phyloP scores from a whole-genome alignment of 768 basidiomycete species.

The Xanthoconium purpureum region DNA sequence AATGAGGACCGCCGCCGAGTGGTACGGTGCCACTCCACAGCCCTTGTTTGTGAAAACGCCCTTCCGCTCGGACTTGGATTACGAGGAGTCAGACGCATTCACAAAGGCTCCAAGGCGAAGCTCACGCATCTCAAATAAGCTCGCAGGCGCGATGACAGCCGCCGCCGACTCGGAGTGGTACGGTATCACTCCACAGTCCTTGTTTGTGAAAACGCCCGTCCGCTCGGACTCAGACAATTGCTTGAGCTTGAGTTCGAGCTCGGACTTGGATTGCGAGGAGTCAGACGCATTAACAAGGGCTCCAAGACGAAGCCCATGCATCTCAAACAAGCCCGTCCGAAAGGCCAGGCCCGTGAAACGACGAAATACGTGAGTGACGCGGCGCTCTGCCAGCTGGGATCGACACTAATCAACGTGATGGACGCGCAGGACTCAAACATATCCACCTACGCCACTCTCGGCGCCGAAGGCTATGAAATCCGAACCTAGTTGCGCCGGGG shows the following conservation, averaged over 20 bases:
- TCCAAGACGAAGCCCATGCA: conserved; percentile 48
- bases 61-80: conserved; percentile 22
- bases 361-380: conserved; percentile 30
- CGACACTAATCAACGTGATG: background rate
- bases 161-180: conserved; percentile 37
- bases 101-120: conserved; percentile 54
- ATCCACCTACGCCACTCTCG: no score
- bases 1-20: conserved; percentile 37
- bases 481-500: no score
- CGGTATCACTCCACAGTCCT: conserved; percentile 33
- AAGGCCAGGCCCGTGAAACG: conserved; percentile 31
- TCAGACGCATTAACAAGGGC: conserved; percentile 12
- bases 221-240: conserved; percentile 22
- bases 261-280: conserved; percentile 25
- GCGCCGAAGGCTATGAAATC: no score
- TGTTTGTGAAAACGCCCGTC: conserved; percentile 39
- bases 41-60: conserved; percentile 40
- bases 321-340: conserved; percentile 48
- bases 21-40: conserved; percentile 30
- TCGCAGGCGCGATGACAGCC: conserved; percentile 43
- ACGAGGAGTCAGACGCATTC: conserved; percentile 5
- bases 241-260: background rate
- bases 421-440: background rate
- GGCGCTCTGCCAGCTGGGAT: background rate
- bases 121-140: conserved; percentile 58